These are phyloP conservation scores for Phytophthora pinifolia DNA, from an alignment of 352 stramenopile species.

Conservation along the genomic window DNA sequence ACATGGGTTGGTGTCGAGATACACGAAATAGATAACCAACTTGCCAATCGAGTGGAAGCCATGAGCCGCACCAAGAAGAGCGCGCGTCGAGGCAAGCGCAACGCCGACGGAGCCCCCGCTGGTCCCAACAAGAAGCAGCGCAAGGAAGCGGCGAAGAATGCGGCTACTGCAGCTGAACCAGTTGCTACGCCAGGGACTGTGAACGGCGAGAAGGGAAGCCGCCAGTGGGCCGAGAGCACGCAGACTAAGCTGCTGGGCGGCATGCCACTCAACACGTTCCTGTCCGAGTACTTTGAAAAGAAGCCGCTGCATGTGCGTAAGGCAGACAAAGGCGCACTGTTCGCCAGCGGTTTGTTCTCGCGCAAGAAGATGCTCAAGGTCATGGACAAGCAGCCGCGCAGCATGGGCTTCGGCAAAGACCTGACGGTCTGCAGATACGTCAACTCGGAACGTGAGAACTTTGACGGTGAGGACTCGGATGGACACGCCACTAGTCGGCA, in stretches of 20 bases:
- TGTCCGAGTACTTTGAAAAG: constrained; percentile 83
- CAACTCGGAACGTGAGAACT: constrained; percentile 66
- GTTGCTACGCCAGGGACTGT: constrained; percentile 3
- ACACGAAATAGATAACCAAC: constrained; percentile 18
- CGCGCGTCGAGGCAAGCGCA: constrained; percentile 42
- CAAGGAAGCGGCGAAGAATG: constrained; percentile 15
- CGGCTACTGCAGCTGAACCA: background rate
- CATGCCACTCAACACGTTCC: constrained; percentile 63
- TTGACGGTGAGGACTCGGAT: constrained; percentile 55
- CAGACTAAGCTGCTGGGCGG: constrained; percentile 60
- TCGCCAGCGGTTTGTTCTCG: constrained; percentile 61
- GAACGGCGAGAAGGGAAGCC: constrained; percentile 18
- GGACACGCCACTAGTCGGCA: constrained; percentile 50
- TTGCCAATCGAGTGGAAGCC: too few relatives aligned
- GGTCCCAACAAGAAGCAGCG: constrained; percentile 45
- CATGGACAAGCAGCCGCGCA: constrained; percentile 44
- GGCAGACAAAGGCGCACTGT: constrained; percentile 55
- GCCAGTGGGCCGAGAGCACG: constrained; percentile 30
- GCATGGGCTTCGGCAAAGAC: constrained; percentile 59
- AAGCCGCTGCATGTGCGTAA: constrained; percentile 74
- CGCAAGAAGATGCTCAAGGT: constrained; percentile 68
- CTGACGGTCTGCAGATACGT: constrained; percentile 81
- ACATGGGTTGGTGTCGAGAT: background rate
- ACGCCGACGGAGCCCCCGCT: constrained; percentile 22
- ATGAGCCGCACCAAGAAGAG: constrained; percentile 58